A percentile compares a stretch with the other conserved stretches of the same genome.
Evolutionary conservation across 352 stramenopile genomes (phyloP).

Genomic region (Phytopythium chamaehyphon): DNA sequence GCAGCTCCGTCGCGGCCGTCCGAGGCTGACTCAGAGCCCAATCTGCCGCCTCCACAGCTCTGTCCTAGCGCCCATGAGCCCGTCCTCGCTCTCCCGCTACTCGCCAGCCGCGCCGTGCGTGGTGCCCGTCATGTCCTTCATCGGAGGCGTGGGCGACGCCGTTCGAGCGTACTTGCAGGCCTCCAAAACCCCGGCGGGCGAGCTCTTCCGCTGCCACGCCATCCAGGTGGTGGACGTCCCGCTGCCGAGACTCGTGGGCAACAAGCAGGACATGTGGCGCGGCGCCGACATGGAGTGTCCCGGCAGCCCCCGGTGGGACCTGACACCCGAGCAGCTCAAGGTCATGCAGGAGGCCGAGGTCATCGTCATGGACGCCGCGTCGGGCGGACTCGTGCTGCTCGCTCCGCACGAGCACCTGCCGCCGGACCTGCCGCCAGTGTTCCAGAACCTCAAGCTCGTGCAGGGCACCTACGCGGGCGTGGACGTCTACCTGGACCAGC

Average conservation of each 20-base stretch:
- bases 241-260: slow-evolving; percentile 21
- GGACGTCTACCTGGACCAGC: slow-evolving; percentile 19
- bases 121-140: slow-evolving; percentile 25
- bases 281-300: slow-evolving; percentile 19
- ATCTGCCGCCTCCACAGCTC: too few species aligned
- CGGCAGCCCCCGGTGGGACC: slow-evolving; percentile 17
- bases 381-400: slow-evolving; percentile 17
- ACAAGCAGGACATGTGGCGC: slow-evolving; percentile 23
- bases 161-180: slow-evolving; percentile 20
- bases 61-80: too few species aligned
- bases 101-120: slow-evolving; percentile 4
- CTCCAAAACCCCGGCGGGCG: slow-evolving; percentile 10
- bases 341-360: slow-evolving; percentile 24
- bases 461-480: slow-evolving; percentile 35
- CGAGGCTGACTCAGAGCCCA: too few species aligned
- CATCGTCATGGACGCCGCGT: slow-evolving; percentile 25
- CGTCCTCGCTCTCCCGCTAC: too few species aligned
- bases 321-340: slow-evolving; percentile 18
- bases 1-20: too few species aligned
- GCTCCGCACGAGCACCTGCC: slow-evolving; percentile 21
- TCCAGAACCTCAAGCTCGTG: slow-evolving; percentile 29
- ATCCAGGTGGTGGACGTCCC: slow-evolving; percentile 23
- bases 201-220: slow-evolving; percentile 23
- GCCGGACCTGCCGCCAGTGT: slow-evolving; percentile 20
- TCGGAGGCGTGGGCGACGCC: slow-evolving; percentile 18